Evolutionary conservation across 768 basidiomycete genomes (phyloP), one percentile per base, ranked within the genome.

Genomic region (Naganishia randhawae): DNA sequence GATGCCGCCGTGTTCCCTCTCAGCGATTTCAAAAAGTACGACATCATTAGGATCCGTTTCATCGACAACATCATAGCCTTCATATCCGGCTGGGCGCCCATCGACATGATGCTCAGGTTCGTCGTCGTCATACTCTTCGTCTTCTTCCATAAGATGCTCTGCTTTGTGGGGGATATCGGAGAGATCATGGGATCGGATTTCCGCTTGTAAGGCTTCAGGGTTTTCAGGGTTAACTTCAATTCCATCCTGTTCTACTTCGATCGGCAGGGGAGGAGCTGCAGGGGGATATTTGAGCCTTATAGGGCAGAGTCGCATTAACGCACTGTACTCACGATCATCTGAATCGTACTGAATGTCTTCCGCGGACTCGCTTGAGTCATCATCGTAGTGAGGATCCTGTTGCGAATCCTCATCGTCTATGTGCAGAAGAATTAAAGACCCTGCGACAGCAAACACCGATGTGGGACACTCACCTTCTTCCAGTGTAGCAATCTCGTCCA

Each of bases 81-180:
- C 67, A 35, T 68, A 57, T 4, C 67, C 67, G 4, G 42, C 33
- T 1, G 67, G 67, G 6, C 31, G 29, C 17, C 67, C 67, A 41
- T 68, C 67, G 16, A 53, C 35, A 41, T 62, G 57, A 27, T 50
- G 57, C 32, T 53, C 39, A 33, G 55, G 55, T 22, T 35, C 55
- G 33, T 68, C 67, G 10, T 50, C 27, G 16, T 68, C 29, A n/a
- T 63, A 68, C 32, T 68, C 67, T 31, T 68, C 67, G 45, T 50
- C 33, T 29, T 68, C 67, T 19, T 45, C 57, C 2, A 48, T 7
- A 13, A 67, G 27, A 50, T 61, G 42, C 31, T 66, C 65, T 13
- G n/a, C 33, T 31, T 39, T 51, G 25, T 54, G 37, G 10, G 55
- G 25, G 14, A 52, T 37, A 10, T 68, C 67, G 14, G 29, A 45